phyloP scores from a whole-genome alignment of 768 basidiomycete genomes.

The Tulasnella calospora region DNA sequence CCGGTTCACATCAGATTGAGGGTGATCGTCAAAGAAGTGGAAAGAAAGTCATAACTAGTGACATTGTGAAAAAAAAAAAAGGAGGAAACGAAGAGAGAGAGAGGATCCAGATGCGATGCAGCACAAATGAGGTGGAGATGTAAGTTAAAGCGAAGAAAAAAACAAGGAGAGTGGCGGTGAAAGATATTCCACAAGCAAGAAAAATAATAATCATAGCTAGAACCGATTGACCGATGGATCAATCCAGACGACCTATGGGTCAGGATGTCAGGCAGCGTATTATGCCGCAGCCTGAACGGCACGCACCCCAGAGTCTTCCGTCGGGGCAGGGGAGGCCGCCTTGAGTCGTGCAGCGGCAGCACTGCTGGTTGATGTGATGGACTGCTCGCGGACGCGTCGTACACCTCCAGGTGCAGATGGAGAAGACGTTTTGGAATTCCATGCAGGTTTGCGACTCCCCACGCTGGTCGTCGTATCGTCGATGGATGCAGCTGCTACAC shows the following conservation, averaged over 20 bases:
- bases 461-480: conserved; percentile 41
- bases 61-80: not conserved
- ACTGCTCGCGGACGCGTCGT: conserved; percentile 44
- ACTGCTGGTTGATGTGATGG: conserved; percentile 35
- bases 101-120: conserved; percentile 10
- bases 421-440: conserved; percentile 1
- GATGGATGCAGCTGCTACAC: conserved; percentile 10
- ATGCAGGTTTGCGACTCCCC: conserved; percentile 34
- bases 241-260: conserved; percentile 6
- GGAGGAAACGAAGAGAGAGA: not conserved
- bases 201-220: conserved; percentile 46
- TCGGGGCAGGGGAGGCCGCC: conserved; percentile 61
- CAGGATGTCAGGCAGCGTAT: conserved; percentile 6
- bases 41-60: not conserved
- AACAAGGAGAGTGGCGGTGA: conserved; percentile 46
- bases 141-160: not conserved
- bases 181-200: conserved; percentile 76
- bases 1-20: not conserved
- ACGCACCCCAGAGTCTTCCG: conserved; percentile 66
- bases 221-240: conserved; percentile 22
- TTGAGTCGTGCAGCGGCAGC: conserved; percentile 37
- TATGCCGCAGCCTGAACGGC: not conserved
- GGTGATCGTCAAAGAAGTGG: not conserved
- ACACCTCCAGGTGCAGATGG: conserved; percentile 41
- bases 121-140: conserved; percentile 14